Evolutionary conservation across 306 rosid genomes (phyloP).

Genomic region (Comarum palustre): DNA sequence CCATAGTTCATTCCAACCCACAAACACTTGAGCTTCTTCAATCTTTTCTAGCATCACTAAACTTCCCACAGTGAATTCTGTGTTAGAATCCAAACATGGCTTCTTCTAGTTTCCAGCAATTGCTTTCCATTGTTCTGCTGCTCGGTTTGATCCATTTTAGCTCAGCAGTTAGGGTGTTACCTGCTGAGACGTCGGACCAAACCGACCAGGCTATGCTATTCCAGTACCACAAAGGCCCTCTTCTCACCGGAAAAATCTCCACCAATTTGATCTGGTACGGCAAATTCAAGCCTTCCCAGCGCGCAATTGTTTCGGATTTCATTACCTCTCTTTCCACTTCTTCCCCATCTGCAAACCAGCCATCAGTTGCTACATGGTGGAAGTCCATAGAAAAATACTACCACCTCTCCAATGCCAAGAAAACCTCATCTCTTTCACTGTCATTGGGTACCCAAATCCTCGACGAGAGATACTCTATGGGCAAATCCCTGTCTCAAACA

Average conservation of each 20-base stretch:
- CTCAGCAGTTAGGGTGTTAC: conserved; percentile 43
- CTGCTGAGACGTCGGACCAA: conserved; percentile 23
- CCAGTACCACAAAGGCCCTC: conserved; percentile 76
- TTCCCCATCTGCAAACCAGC: conserved; percentile 26
- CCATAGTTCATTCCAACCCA: conserved; percentile 6
- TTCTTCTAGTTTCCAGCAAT: conserved; percentile 8
- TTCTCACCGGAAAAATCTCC: conserved; percentile 47
- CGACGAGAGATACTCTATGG: conserved; percentile 33
- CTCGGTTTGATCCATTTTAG: conserved; percentile 32
- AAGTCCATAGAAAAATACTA: conserved; percentile 41
- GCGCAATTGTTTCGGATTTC: conserved; percentile 58
- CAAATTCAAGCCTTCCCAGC: conserved; percentile 57
- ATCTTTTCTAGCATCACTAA: not conserved
- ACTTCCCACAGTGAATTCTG: not conserved
- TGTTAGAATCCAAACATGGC: conserved; percentile 30
- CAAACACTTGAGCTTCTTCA: not conserved
- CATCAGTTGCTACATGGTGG: conserved; percentile 60
- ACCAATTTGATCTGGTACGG: conserved; percentile 77
- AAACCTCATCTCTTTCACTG: conserved; percentile 20
- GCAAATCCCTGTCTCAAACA: conserved; percentile 47
- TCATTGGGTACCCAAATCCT: conserved; percentile 42
- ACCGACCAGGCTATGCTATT: conserved; percentile 38
- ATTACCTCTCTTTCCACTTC: conserved; percentile 48
- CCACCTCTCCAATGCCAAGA: conserved; percentile 25
- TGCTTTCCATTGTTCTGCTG: conserved; percentile 17